Evolutionary conservation across 2,329 filamentous ascomycete species (phyloP).

Genomic region (Penicillium sp.): DNA sequence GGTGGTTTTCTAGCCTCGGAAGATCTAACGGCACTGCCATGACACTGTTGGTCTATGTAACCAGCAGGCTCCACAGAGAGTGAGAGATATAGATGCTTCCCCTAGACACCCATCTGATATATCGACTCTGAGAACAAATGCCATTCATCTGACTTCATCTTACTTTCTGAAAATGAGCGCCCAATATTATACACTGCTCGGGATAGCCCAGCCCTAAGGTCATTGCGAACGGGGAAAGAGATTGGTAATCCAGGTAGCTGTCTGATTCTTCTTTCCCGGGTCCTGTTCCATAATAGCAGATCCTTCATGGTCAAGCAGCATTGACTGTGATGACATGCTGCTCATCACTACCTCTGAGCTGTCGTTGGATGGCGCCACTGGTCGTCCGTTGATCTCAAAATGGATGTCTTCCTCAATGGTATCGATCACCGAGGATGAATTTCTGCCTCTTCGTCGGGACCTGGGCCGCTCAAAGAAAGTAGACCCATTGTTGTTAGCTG

Average conservation of each 20-base stretch:
- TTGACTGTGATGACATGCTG: slow-evolving; percentile 32
- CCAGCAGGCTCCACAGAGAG: background rate
- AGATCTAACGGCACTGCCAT: background rate
- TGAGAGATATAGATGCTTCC: background rate
- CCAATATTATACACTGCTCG: background rate
- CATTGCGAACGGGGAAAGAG: background rate
- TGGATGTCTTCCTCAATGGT: slow-evolving; percentile 19
- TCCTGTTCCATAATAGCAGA: background rate
- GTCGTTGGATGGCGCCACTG: slow-evolving; percentile 5
- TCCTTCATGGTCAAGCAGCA: slow-evolving; percentile 32
- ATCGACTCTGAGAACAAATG: background rate
- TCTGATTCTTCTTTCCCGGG: background rate
- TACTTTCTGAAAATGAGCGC: background rate
- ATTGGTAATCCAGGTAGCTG: slow-evolving; percentile 7
- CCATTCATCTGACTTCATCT: background rate
- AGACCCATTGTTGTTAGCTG: background rate
- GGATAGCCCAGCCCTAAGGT: background rate
- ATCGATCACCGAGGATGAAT: slow-evolving; percentile 1
- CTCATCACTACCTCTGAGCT: background rate
- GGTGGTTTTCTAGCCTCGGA: background rate
- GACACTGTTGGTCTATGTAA: background rate
- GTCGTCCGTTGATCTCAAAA: slow-evolving; percentile 24
- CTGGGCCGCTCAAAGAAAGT: background rate
- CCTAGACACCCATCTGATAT: background rate
- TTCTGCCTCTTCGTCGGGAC: slow-evolving; percentile 1